phyloP scores from a whole-genome alignment of 805 yeast genomes.

The Candida nanaspora region DNA sequence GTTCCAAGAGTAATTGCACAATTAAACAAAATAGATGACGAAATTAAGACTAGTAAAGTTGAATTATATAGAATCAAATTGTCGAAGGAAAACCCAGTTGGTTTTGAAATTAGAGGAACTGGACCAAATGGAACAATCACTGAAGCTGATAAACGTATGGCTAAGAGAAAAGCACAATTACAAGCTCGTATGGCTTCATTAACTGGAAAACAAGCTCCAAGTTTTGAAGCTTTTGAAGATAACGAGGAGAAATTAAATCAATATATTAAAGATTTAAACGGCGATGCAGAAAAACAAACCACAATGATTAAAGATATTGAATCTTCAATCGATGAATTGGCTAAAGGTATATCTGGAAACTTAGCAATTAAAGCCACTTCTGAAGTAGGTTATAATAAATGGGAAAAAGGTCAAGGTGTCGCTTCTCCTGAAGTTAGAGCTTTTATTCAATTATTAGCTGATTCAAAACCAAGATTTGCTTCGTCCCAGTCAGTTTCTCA shows the following conservation, averaged over 20 bases:
- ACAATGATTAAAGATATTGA: conserved; percentile 65
- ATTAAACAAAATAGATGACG: conserved; percentile 57
- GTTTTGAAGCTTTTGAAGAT: conserved; percentile 40
- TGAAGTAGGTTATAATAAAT: conserved; percentile 53
- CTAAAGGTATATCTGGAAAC: conserved; percentile 29
- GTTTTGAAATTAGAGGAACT: conserved; percentile 62
- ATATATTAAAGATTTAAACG: conserved; percentile 42
- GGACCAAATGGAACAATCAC: conserved; percentile 87
- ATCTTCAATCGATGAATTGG: conserved; percentile 56
- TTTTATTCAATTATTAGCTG: conserved; percentile 51
- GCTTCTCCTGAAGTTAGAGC: conserved; percentile 52
- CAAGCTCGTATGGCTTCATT: conserved; percentile 88
- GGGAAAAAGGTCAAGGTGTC: conserved; percentile 80
- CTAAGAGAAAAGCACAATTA: conserved; percentile 69
- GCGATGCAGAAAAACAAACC: conserved; percentile 49
- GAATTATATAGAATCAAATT: conserved; percentile 52
- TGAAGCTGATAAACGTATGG: conserved; percentile 73
- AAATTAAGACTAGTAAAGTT: conserved; percentile 59
- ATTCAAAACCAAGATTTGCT: conserved; percentile 18
- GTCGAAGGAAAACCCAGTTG: conserved; percentile 58
- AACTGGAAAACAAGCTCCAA: conserved; percentile 62
- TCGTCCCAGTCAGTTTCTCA: conserved; percentile 4
- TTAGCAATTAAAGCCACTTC: conserved; percentile 23
- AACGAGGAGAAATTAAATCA: conserved; percentile 48
- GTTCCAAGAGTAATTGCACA: conserved; percentile 65